Evolutionary conservation across 202 grass and related monocot genomes (phyloP), one percentile per base, ranked within the genome.

Genomic region (Schoenoplectus triqueter): DNA sequence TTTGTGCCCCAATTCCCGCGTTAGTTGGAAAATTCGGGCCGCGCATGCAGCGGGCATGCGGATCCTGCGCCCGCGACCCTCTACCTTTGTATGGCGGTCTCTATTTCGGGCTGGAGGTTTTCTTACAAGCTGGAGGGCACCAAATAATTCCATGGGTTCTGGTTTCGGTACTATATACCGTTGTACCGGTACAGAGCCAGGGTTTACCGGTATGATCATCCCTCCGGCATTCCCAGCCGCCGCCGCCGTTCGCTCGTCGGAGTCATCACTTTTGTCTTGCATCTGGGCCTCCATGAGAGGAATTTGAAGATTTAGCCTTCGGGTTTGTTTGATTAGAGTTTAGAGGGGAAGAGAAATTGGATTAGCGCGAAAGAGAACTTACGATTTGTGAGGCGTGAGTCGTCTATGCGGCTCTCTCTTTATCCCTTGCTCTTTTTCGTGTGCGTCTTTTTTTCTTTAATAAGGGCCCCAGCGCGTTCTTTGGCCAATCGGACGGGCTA

Each of bases 41-140:
- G 92, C 94, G 85, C 94, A 97, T 46, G 92, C 90, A 10, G 92
- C 92, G 31, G 94, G 94, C 94, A 97, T 97, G 18, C 92, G 92
- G 88, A 97, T 97, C 92, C 94, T 86, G n/a, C 94, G 85, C 59
- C 94, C 94, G 45, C 94, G 94, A 17, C 94, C 94, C 84, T 97
- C 94, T 2, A 97, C 94, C 88, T 97, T 97, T 68, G 92, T 97
- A 81, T 97, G 94, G 14, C 94, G 88, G 87, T 97, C 94, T 17
- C 88, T 88, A 90, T 92, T 97, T 56, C 92, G 82, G 8, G 88
- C 61, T 13, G 92, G 87, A 61, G 88, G 48, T 84, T 94, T 92
- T 0, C 92, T 89, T 6, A 88, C 72, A 50, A 94, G 1, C 1
- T 86, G 81, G 72, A 94, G 61, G 51, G 85, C 86, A 20, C 88